These are phyloP conservation scores for Globisporangium irregulare DNA, from an alignment of 352 stramenopile species.

Conservation along the genomic window DNA sequence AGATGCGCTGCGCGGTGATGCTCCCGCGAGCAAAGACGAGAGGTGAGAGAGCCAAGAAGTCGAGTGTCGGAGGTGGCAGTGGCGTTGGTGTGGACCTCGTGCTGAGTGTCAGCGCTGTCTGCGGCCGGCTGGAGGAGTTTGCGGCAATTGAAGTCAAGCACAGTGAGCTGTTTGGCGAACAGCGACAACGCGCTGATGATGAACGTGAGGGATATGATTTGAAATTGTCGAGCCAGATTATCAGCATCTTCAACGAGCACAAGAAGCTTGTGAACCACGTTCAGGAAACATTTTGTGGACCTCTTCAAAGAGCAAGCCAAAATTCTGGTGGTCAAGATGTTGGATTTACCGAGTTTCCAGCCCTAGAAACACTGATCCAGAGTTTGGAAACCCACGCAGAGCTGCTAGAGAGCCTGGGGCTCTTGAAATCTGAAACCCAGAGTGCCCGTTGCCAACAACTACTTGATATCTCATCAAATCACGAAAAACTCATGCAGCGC, in stretches of 20 bases:
- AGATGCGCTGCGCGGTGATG: conserved; percentile 24
- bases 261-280: background rate
- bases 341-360: no score
- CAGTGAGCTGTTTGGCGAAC: background rate
- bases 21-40: no score
- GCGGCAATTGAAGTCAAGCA: conserved; percentile 18
- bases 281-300: background rate
- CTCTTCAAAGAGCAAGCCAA: background rate
- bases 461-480: background rate
- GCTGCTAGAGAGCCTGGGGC: conserved; percentile 2
- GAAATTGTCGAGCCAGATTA: conserved; percentile 2
- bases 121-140: conserved; percentile 23
- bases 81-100: conserved; percentile 3
- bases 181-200: background rate
- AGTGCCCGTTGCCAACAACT: background rate
- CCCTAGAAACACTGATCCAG: background rate
- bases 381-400: background rate
- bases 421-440: background rate
- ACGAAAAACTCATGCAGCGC: conserved; percentile 8
- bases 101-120: conserved; percentile 22
- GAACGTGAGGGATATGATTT: background rate
- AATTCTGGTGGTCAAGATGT: background rate
- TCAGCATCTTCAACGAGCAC: background rate
- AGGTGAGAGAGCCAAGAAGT: background rate
- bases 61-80: background rate